Evolutionary conservation across 306 rosid species (phyloP), one percentile per base, ranked within the genome.

Genomic region (Calophaca sinica): DNA sequence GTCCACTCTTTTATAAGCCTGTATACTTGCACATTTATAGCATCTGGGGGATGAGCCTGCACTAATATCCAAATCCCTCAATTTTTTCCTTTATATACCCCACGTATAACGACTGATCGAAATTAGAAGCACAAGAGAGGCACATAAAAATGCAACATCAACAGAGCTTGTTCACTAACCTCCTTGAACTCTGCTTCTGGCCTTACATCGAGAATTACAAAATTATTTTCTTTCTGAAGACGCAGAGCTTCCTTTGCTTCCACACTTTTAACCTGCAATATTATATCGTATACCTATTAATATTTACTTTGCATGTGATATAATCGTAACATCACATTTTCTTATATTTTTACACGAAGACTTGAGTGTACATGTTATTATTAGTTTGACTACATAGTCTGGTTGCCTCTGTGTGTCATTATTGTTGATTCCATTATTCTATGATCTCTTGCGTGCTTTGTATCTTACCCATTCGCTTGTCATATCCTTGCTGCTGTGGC

Each of bases 1-100:
- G 99, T 90, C 97, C 99, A 92, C 78, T 94, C 99, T 88, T 92
- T 94, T 81, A 94, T 94, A 66, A 94, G 96, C 89, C 97, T 90
- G 67, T 94, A 92, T 80, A 94, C 84, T 92, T 94, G 99, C 76
- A 90, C 92, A 77, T 94, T 94, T 55, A 90, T 84, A 28, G 99
- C 96, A 42, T 80, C 97, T 20, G 90, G 88, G 3, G 97, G 96
- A 85, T 94, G 97, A 60, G 85, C 97, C 99, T 94, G 70, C 62
- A 78, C 28, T 35, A 46, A 63, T 44, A 32, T 42, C 50, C 73
- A 78, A 72, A 65, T 46, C 33, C 39, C 32, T 64, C 77, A 73
- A 63, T 42, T 72, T 68, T 39, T 48, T 31, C 39, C 32, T 72
- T 77, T 12, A 29, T n/a, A 11, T 6, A 39, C 42, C 57, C 35